phyloP scores from a whole-genome alignment of 306 rosid species.

The Quercus bicolor region DNA sequence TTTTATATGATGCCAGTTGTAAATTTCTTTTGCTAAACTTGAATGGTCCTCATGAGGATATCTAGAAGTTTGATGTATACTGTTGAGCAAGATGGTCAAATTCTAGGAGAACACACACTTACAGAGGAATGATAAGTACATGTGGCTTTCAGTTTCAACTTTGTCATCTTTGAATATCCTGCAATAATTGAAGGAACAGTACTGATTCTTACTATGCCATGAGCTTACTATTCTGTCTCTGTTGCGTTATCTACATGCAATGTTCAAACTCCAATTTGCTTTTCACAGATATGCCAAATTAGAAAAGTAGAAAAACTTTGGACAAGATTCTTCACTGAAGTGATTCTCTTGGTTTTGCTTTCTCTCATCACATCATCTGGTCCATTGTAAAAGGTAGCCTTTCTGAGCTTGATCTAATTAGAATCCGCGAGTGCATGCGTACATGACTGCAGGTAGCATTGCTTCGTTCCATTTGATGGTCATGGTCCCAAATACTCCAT shows the following conservation, averaged over 20 bases:
- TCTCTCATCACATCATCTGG: background rate
- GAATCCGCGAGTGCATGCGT: background rate
- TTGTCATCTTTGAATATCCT: background rate
- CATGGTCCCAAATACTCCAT: background rate
- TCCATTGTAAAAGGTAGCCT: slow-evolving; percentile 3
- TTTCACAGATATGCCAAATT: background rate
- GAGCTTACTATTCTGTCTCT: background rate
- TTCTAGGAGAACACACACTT: background rate
- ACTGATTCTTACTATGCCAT: background rate
- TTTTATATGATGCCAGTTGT: background rate
- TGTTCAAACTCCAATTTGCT: background rate
- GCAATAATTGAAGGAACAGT: background rate
- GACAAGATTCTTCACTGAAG: slow-evolving; percentile 10
- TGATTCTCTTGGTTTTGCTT: background rate
- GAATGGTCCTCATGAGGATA: background rate
- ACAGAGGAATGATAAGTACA: background rate
- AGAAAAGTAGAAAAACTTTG: background rate
- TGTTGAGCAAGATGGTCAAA: background rate
- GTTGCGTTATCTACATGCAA: background rate
- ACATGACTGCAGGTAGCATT: background rate
- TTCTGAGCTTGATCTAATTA: slow-evolving; percentile 5
- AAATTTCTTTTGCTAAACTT: background rate
- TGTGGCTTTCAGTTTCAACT: background rate
- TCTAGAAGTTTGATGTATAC: background rate
- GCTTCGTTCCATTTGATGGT: background rate